phyloP scores from a whole-genome alignment of 2,329 filamentous ascomycete species.

The Sporothrix protearum region DNA sequence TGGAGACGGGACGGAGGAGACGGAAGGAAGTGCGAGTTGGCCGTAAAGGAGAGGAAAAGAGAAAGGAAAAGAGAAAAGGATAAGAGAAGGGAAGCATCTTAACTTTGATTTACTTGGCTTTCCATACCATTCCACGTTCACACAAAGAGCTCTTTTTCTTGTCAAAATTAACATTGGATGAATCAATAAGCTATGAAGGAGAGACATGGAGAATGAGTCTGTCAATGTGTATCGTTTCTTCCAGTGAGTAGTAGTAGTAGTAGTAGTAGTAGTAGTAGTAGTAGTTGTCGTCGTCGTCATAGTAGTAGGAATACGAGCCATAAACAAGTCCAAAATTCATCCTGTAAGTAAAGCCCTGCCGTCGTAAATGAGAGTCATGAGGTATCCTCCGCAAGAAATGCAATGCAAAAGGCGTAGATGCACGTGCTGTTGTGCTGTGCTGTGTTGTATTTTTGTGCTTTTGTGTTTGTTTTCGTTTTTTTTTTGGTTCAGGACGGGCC shows the following conservation, averaged over 20 bases:
- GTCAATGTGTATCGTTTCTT: constrained; percentile 11
- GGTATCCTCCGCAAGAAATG: background rate
- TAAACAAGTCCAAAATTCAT: background rate
- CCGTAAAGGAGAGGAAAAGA: too few species aligned
- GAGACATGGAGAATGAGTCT: constrained; percentile 2
- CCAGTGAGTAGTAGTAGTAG: background rate
- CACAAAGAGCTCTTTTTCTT: background rate
- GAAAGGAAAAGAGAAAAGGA: too few species aligned
- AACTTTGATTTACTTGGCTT: background rate
- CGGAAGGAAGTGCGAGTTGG: background rate
- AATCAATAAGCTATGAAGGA: constrained; percentile 15
- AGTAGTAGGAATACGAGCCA: background rate
- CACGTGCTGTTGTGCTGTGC: background rate
- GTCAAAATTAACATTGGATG: background rate
- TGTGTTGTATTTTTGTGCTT: background rate
- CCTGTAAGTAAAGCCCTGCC: background rate
- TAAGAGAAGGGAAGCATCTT: background rate
- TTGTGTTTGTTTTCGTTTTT: background rate
- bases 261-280: background rate
- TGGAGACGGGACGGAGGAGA: background rate
- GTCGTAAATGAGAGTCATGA: constrained; percentile 12
- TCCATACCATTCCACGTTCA: background rate
- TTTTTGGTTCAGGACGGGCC: too few species aligned
- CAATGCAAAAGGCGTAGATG: background rate
- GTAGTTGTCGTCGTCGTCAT: too few species aligned